Base-by-base conservation (phyloP, 148 eudicot genomes). In the Rhododendron mucronatum region DNA sequence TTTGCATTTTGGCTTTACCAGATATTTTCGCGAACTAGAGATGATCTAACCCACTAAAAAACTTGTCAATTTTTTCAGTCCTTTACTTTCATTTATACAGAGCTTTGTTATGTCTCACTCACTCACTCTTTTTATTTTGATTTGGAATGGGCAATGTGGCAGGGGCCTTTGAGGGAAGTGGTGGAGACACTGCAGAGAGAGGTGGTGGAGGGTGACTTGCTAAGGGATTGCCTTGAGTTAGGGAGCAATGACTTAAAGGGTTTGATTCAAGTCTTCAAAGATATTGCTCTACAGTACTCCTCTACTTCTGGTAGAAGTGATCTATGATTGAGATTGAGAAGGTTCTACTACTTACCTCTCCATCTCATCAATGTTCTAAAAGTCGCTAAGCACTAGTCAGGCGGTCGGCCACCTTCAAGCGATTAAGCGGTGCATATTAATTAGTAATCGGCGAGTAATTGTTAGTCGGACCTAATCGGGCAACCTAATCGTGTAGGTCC, bases 161-260 rank as follows among this genome's bases (percentile, higher is more conserved):
- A 94, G 98, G 99, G 98, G 73, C 94, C 97, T 2, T 51, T 95
- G 84, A 92, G 92, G 77, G 93, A 95, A 88, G 65, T 93, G 84
- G 93, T 96, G 85, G 92, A 91, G 93, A 90, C 87, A 13, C 63
- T 96, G 88, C 89, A 92, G 87, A 88, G 39, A 83, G 99, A 96
- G 90, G 88, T 92, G 55, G 69, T 91, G 57, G 95, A 94, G 59
- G 98, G 98, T 80, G 98, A 91, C 23, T 89, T 94, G 84, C 88
- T 96, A n/a, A 89, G 86, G 89, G 99, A 96, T 87, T 95, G 97
- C 55, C 92, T 96, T 85, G 97, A 95, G 87, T 90, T 96, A 85
- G 98, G 97, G 81, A 82, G 86, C 86, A 87, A 71, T 82, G 99
- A 96, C 81, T 81, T 95, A 85, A 92, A 90, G 89, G 94, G 95